Evolutionary conservation across 2,329 filamentous ascomycete species (phyloP), one percentile per base, ranked within the genome.

Genomic region (Colletotrichum chlorophyti): DNA sequence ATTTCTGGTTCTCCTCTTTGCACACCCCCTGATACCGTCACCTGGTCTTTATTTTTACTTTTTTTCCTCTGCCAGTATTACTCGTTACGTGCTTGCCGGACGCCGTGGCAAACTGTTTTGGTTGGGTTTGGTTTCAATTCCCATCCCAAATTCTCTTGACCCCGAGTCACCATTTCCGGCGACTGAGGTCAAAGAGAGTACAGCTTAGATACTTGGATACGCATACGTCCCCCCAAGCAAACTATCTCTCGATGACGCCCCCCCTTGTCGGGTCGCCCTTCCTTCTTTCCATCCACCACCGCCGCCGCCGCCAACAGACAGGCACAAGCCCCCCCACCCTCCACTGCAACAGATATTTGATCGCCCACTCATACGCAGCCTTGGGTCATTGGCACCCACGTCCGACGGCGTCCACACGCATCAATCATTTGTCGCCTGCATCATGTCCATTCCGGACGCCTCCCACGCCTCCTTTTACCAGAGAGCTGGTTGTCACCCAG

Each of bases 321-420:
- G n/a, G 38, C 19, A 45, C 51, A 57, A 48, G 37, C 55, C n/a
- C n/a, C n/a, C n/a, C 55, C 50, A 49, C 55, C 55, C 55, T 59
- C 57, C 57, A 59, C 38, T 59, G 29, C 14, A 29, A 55, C 38
- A 59, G 57, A 50, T 45, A 34, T 21, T 54, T 43, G 23, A 27
- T 59, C 51, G 27, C 50, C 51, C 51, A 59, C 51, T 49, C 51
- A 59, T 31, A 37, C 21, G 31, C 31, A 17, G 42, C 34, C 26
- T 34, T n/a, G n/a, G n/a, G n/a, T n/a, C n/a, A n/a, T 27, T 17
- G 38, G 34, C 52, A 59, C 57, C 57, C 57, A 59, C 55, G 43
- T 45, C 42, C 32, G 31, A 15, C 38, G 31, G 43, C 51, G 21
- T 48, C 31, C 42, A 54, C 38, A 19, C 51, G 50, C 42, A 49